Evolutionary conservation across 441 rosid genomes (phyloP).

Genomic region (Francoa sonchifolia): DNA sequence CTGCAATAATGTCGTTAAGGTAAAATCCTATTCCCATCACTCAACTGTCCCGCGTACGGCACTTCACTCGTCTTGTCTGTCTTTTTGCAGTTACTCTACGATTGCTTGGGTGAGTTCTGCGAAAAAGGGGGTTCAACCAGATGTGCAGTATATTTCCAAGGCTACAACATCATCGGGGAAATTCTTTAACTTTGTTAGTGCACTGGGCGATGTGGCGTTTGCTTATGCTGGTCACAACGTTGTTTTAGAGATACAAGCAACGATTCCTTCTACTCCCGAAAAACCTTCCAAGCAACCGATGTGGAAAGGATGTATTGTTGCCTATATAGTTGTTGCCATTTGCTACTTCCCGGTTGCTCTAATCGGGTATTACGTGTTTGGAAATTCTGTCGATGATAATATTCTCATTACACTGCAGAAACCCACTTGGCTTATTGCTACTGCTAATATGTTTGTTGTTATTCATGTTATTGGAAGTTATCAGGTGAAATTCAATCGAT

Average conservation of each 20-base stretch:
- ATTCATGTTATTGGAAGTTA: constrained; percentile 57
- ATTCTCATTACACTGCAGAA: constrained; percentile 33
- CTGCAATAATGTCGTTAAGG: constrained; percentile 57
- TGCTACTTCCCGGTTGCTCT: constrained; percentile 61
- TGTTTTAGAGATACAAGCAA: constrained; percentile 60
- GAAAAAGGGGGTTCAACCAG: constrained; percentile 26
- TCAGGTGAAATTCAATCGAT: constrained; percentile 26
- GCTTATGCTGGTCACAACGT: constrained; percentile 58
- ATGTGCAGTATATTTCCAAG: constrained; percentile 32
- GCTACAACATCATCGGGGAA: constrained; percentile 19
- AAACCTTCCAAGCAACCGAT: constrained; percentile 51
- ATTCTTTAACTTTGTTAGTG: constrained; percentile 35
- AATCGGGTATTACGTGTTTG: constrained; percentile 36
- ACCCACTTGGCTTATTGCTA: constrained; percentile 48
- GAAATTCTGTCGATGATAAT: constrained; percentile 38
- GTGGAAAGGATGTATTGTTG: constrained; percentile 48
- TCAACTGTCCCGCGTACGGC: no score
- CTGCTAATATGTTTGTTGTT: constrained; percentile 47
- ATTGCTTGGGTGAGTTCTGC: constrained; percentile 39
- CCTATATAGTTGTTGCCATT: constrained; percentile 42
- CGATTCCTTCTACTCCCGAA: constrained; percentile 47
- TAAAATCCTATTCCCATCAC: no score
- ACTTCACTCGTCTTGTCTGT: background rate
- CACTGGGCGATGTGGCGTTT: constrained; percentile 51
- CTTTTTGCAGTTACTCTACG: constrained; percentile 39